phyloP scores from a whole-genome alignment of 1,284 basidiomycete genomes.

The Ustilago crameri region DNA sequence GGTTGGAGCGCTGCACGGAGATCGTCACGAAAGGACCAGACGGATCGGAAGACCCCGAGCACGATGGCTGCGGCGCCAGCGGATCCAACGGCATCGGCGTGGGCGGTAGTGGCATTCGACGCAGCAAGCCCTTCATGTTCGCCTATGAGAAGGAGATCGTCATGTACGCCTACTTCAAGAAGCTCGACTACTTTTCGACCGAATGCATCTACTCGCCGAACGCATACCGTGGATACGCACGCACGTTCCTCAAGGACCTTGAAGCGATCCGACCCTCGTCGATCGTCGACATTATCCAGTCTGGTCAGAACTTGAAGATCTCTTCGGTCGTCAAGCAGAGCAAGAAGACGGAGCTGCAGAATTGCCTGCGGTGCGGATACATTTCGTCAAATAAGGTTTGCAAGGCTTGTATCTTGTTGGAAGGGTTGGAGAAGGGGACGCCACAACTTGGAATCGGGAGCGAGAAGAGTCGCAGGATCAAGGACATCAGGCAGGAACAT shows the following conservation, averaged over 20 bases:
- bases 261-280: constrained; percentile 91
- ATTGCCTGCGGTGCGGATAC: constrained; percentile 66
- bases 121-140: constrained; percentile 97
- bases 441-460: constrained; percentile 62
- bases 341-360: constrained; percentile 55
- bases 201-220: constrained; percentile 97
- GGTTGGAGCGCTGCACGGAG: constrained; percentile 89
- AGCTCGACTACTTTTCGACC: constrained; percentile 96
- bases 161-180: constrained; percentile 98
- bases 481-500: constrained; percentile 29
- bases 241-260: constrained; percentile 92
- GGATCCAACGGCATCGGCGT: constrained; percentile 38
- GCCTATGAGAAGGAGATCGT: constrained; percentile 99
- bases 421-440: constrained; percentile 64
- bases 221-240: constrained; percentile 94
- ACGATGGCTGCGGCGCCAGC: constrained; percentile 68
- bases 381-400: constrained; percentile 65
- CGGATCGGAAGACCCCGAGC: constrained; percentile 32
- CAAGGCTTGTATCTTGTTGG: constrained; percentile 67
- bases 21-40: constrained; percentile 74
- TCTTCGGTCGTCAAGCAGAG: constrained; percentile 46
- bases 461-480: constrained; percentile 54
- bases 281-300: constrained; percentile 92
- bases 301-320: constrained; percentile 61
- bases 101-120: constrained; percentile 88